Percentiles rank a stretch among this genome's conserved stretches.
Evolutionary conservation across 2,329 filamentous ascomycete species (phyloP).

Genomic region (Clarireedia hainanense): DNA sequence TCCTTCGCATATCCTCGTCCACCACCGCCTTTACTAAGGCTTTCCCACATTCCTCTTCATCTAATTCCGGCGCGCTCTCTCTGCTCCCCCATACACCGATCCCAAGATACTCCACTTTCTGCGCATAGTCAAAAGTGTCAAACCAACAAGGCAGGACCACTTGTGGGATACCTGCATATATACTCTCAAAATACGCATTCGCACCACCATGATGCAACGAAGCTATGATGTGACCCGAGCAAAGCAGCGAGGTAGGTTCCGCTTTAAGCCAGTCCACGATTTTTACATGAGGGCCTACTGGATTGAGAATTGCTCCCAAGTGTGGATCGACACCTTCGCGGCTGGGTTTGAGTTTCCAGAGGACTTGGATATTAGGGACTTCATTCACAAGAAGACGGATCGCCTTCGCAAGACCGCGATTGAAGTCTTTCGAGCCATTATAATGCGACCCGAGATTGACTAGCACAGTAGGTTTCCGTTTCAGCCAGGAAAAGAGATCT

Average conservation of each 20-base stretch:
- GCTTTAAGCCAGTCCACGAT: conserved; percentile 35
- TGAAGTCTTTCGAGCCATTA: conserved; percentile 22
- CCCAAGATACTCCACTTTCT: conserved; percentile 34
- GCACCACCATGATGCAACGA: conserved; percentile 36
- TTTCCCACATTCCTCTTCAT: not conserved
- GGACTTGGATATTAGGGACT: conserved; percentile 23
- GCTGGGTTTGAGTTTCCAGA: conserved; percentile 31
- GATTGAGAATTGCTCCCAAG: not conserved
- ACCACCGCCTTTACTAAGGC: not conserved
- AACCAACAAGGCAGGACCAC: conserved; percentile 39
- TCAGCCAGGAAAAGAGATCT: conserved; percentile 37
- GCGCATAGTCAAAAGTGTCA: conserved; percentile 39
- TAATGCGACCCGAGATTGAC: conserved; percentile 39
- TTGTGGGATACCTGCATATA: conserved; percentile 37
- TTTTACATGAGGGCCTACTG: conserved; percentile 26
- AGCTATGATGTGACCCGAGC: conserved; percentile 30
- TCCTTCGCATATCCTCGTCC: not conserved
- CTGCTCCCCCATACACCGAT: conserved; percentile 29
- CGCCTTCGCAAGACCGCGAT: conserved; percentile 33
- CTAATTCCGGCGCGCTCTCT: not conserved
- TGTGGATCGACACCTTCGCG: conserved; percentile 8
- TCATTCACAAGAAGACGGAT: conserved; percentile 32
- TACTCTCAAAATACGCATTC: conserved; percentile 35
- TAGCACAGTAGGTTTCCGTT: conserved; percentile 36
- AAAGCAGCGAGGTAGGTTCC: conserved; percentile 32